Conservation (phyloP, 768 basidiomycete genomes). For the Leucocoprinus sp. region DNA sequence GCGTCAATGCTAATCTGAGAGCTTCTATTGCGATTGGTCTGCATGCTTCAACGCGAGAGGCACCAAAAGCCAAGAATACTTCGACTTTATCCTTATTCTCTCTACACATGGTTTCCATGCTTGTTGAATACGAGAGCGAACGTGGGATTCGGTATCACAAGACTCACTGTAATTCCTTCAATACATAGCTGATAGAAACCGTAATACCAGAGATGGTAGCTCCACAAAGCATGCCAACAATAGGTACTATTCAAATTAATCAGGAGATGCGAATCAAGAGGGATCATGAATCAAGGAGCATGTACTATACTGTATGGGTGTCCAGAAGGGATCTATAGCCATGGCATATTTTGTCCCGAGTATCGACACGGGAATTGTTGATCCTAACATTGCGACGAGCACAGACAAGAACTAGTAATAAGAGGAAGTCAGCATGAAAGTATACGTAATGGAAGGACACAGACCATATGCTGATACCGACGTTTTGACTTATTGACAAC, state of each 20-base stretch:
- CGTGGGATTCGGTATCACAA: too few species aligned
- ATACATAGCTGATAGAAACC: conserved; percentile 58
- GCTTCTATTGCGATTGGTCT: conserved; percentile 72
- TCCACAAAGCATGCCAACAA: conserved; percentile 83
- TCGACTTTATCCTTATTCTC: conserved; percentile 85
- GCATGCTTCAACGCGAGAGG: conserved; percentile 77
- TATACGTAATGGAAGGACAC: background rate
- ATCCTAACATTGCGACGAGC: conserved; percentile 59
- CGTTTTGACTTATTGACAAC: conserved; percentile 75
- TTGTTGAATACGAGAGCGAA: background rate
- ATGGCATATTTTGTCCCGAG: conserved; percentile 72
- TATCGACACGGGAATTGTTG: conserved; percentile 74
- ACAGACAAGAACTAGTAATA: conserved; percentile 61
- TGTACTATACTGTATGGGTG: conserved; percentile 69
- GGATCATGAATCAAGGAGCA: conserved; percentile 15
- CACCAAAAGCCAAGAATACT: conserved; percentile 80
- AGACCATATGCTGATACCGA: conserved; percentile 70
- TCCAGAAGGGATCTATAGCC: conserved; percentile 74
- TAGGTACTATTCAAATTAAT: conserved; percentile 46
- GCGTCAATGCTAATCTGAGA: conserved; percentile 70
- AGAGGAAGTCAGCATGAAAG: background rate
- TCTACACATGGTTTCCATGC: conserved; percentile 24
- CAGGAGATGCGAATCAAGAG: conserved; percentile 1
- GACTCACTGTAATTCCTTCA: conserved; percentile 66
- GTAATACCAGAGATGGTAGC: conserved; percentile 71